Base-by-base conservation (phyloP, 2,329 filamentous ascomycete species). In the Didymellaceae sp. region DNA sequence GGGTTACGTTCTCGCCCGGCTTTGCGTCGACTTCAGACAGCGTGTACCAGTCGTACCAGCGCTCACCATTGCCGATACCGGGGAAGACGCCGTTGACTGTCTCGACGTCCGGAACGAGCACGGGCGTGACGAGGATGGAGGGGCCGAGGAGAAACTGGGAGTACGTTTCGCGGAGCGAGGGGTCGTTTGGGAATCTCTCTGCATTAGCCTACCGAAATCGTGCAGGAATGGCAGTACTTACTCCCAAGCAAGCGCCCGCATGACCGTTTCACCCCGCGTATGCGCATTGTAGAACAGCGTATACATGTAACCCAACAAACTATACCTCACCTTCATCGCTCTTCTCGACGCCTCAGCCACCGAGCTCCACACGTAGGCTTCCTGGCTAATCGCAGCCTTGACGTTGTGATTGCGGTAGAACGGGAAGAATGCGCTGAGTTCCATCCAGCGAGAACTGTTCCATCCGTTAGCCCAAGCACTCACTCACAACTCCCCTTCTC, bases 31-130 rank as follows among this genome's bases (percentile, higher is more conserved):
- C 75, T 0, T 77, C 77, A 0, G 77, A 77, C 42, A 84, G 80
- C 17, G 80, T 86, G 70, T 90, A 90, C 86, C 87, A 91, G 67
- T 91, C 87, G 63, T 90, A 91, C 84, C 87, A 91, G 2, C 85
- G 67, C 28, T 83, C 81, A 14, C 75, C 84, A 1, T 77, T 66
- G 2, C 77, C 79, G 1, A 83, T 71, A 3, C 86, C 86, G 0
- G 87, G 87, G 66, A 90, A 90, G 3, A 89, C 81, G 13, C 85
- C 87, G 30, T 82, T 72, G 3, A 89, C 86, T 1, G 77, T 79
- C 0, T 74, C 81, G 22, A 82, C 80, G 5, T 81, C 83, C 59
- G 84, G 84, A 0, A 77, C 79, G 1, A 90, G 78, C 0, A 86
- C 86, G 0, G 88, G 87, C 0, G 82, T 82, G 20, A 90, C 79